Evolutionary conservation across 129 eudicot species (phyloP).

Genomic region (Pittosporum tobira): DNA sequence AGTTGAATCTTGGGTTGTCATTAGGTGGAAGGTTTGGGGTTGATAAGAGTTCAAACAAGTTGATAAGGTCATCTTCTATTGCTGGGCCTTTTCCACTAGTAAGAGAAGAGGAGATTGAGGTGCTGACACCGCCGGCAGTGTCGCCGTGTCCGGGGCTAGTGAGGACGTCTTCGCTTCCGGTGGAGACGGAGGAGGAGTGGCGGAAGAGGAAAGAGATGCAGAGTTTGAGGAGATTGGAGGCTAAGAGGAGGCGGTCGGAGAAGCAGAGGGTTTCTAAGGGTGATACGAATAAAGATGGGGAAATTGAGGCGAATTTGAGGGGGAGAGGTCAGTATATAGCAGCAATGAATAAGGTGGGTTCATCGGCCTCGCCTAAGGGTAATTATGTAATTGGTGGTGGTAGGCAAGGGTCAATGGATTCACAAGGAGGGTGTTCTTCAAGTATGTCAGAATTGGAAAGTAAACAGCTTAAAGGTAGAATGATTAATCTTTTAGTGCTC

Average conservation of each 20-base stretch:
- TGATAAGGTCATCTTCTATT: constrained; percentile 42
- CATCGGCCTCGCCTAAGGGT: constrained; percentile 11
- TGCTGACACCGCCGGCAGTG: constrained; percentile 15
- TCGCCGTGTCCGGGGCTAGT: constrained; percentile 11
- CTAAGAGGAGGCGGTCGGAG: constrained; percentile 48
- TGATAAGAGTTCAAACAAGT: constrained; percentile 31
- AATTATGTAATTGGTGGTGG: constrained; percentile 5
- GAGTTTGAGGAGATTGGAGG: constrained; percentile 56
- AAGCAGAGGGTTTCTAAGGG: constrained; percentile 36
- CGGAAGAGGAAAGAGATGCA: constrained; percentile 62
- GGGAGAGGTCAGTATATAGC: constrained; percentile 25
- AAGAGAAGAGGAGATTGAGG: constrained; percentile 29
- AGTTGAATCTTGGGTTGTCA: constrained; percentile 55
- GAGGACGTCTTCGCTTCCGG: constrained; percentile 59
- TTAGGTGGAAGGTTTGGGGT: constrained; percentile 59
- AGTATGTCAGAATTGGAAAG: constrained; percentile 39
- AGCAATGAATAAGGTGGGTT: constrained; percentile 20
- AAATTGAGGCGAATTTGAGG: constrained; percentile 17
- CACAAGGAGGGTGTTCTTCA: constrained; percentile 42
- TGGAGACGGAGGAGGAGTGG: constrained; percentile 61
- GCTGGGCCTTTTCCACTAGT: constrained; percentile 35
- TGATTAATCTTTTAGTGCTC: not conserved
- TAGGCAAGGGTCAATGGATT: constrained; percentile 35
- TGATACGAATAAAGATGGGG: constrained; percentile 7
- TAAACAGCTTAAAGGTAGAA: constrained; percentile 38